These are phyloP conservation scores for Mycena polygramma DNA, from an alignment of 768 basidiomycete species.

Conservation along the genomic window DNA sequence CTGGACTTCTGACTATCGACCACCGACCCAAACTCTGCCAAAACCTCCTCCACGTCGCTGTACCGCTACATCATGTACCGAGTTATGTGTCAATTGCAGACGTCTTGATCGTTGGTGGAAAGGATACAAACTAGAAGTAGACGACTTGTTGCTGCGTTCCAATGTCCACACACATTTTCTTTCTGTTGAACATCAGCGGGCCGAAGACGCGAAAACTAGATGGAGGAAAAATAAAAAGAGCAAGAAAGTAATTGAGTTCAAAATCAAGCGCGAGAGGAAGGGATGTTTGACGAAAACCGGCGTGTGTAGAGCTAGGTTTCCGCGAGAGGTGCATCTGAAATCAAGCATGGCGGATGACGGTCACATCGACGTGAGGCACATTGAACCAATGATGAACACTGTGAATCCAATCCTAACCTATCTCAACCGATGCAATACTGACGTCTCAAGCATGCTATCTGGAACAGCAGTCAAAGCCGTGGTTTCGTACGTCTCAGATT, in stretches of 20 bases:
- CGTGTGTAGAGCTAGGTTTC: too few relatives aligned
- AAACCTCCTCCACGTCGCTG: too few relatives aligned
- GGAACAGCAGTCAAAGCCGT: neutral
- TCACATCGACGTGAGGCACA: too few relatives aligned
- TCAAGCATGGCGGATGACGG: too few relatives aligned
- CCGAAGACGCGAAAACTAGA: neutral
- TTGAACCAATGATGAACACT: too few relatives aligned
- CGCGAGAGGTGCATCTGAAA: too few relatives aligned
- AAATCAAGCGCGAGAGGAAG: neutral
- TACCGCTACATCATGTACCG: neutral
- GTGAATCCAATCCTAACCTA: neutral
- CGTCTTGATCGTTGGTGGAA: constrained; percentile 39
- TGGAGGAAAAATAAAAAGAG: constrained; percentile 11
- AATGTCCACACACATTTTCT: constrained; percentile 39
- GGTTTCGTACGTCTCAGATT: constrained; percentile 8
- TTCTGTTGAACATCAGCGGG: neutral
- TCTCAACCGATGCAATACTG: neutral
- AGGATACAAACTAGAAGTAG: constrained; percentile 26
- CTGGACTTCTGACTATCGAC: too few relatives aligned
- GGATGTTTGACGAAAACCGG: constrained; percentile 21
- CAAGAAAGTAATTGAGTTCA: neutral
- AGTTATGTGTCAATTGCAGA: constrained; percentile 11
- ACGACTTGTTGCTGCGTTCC: constrained; percentile 37
- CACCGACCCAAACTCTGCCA: too few relatives aligned
- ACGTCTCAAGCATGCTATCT: neutral